Conservation (phyloP, 805 yeast species). For the Candida dajiaensis region DNA sequence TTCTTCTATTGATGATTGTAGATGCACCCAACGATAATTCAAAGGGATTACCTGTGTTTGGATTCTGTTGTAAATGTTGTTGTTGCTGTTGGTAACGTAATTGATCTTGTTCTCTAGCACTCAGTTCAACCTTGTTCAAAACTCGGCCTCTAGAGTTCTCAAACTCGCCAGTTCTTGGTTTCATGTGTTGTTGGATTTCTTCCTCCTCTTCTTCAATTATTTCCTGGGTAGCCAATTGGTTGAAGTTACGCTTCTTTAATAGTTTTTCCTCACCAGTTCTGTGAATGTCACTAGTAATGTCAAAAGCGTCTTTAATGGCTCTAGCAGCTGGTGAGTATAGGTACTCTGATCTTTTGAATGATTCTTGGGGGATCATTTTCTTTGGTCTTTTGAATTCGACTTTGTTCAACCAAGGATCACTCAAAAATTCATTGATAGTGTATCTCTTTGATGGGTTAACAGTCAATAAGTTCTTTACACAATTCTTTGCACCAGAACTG, state of each 20-base stretch:
- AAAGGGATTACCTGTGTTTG: slow-evolving; percentile 22
- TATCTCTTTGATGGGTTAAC: slow-evolving; percentile 66
- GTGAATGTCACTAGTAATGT: slow-evolving; percentile 79
- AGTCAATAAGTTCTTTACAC: slow-evolving; percentile 59
- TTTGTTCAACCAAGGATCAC: slow-evolving; percentile 62
- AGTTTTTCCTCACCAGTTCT: slow-evolving; percentile 34
- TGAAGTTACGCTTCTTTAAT: slow-evolving; percentile 9
- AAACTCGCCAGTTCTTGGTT: slow-evolving; percentile 10
- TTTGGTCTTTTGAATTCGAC: slow-evolving; percentile 19
- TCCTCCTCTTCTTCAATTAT: slow-evolving; percentile 25
- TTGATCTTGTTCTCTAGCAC: slow-evolving; percentile 4
- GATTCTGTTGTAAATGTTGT: slow-evolving; percentile 9
- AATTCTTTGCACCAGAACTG: slow-evolving; percentile 59
- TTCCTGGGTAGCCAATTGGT: slow-evolving; percentile 1
- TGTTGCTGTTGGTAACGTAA: slow-evolving; percentile 7
- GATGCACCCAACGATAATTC: slow-evolving; percentile 32
- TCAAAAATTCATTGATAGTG: slow-evolving; percentile 57
- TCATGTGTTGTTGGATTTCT: slow-evolving; percentile 5
- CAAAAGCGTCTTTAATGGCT: slow-evolving; percentile 81
- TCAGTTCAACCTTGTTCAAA: slow-evolving; percentile 12
- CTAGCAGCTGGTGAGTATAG: slow-evolving; percentile 67
- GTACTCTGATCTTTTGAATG: slow-evolving; percentile 21
- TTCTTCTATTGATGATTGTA: slow-evolving; percentile 36
- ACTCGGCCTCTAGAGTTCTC: slow-evolving; percentile 18
- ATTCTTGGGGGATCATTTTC: slow-evolving; percentile 12